phyloP scores from a whole-genome alignment of 2,329 filamentous ascomycete genomes.

The Davidsoniella eucalypti region DNA sequence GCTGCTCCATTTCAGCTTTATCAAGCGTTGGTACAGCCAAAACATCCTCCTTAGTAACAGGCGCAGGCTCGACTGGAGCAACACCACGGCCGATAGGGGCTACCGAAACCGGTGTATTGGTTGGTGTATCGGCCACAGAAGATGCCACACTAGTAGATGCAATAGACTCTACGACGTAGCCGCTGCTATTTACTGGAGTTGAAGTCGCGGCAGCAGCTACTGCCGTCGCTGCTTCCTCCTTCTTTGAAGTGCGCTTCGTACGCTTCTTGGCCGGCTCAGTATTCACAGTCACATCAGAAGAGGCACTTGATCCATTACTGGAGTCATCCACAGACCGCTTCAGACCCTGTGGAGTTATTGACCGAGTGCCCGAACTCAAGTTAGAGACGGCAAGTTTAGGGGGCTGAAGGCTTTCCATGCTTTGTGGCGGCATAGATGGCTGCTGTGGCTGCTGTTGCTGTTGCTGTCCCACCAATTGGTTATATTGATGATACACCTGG shows the following conservation, averaged over 20 bases:
- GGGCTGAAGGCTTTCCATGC: neutral
- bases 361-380: slow-evolving; percentile 14
- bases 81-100: slow-evolving; percentile 13
- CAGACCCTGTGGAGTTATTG: slow-evolving; percentile 15
- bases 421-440: neutral
- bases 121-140: neutral
- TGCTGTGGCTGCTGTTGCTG: slow-evolving; percentile 15
- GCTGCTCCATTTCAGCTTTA: slow-evolving; percentile 16
- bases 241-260: slow-evolving; percentile 23
- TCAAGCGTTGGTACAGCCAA: slow-evolving; percentile 15
- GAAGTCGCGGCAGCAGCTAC: neutral
- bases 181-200: neutral
- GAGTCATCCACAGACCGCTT: slow-evolving; percentile 15
- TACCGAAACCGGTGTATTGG: neutral
- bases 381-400: neutral
- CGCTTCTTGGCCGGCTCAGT: slow-evolving; percentile 22
- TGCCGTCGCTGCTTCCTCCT: slow-evolving; percentile 21
- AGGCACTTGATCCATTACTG: slow-evolving; percentile 13
- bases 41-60: slow-evolving; percentile 19
- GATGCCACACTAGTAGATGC: neutral
- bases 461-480: slow-evolving; percentile 14
- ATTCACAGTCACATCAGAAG: slow-evolving; percentile 8
- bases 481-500: slow-evolving; percentile 15
- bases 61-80: neutral
- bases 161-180: neutral